Base-by-base conservation (phyloP, 2,329 filamentous ascomycete species). In the Aureobasidium sp. region DNA sequence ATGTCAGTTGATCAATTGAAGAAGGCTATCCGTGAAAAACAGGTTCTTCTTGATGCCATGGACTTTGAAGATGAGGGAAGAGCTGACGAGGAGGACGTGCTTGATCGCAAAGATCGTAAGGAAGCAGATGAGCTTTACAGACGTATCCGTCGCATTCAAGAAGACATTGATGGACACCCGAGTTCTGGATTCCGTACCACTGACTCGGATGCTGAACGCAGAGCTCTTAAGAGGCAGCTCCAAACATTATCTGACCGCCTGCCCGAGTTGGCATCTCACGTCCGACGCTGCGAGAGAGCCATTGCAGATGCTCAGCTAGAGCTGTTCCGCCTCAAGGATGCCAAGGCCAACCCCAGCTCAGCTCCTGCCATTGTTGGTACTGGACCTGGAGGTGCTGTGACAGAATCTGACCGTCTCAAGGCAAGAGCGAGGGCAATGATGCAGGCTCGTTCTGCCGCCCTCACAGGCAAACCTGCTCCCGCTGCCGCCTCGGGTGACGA, bases 391-490 rank as follows among this genome's bases (percentile, higher is more conserved):
- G 94, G 94, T 58, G 78, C 85, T 48, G 85, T 99, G 45, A 99
- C 94, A 0, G 94, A 99, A 75, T 89, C 91, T 3, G 94, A 99
- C 75, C 86, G 93, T 60, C 84, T 97, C 67, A 97, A 97, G 78
- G 94, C 94, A 39, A 86, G 92, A 67, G 93, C 94, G 35, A 96
- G 92, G 77, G 93, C 93, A 42, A 96, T 97, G 86, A 99, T 99
- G 94, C 93, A 97, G 77, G 92, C 96, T 70, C 88, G 94, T 63
- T 92, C 94, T 67, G 94, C 94, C 61, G 93, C 94, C 19, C 78
- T 99, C 65, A 91, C 91, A 24, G 94, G 94, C 62, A 91, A 88
- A 74, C 91, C 92, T 71, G 76, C 86, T n/a, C 92, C 92, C 71
- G 78, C 87, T 47, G 80, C 86, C 50, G 85, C 90, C 40, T 79